These are phyloP conservation scores for Grammothele lineata DNA, from an alignment of 768 basidiomycete genomes.

Conservation along the genomic window DNA sequence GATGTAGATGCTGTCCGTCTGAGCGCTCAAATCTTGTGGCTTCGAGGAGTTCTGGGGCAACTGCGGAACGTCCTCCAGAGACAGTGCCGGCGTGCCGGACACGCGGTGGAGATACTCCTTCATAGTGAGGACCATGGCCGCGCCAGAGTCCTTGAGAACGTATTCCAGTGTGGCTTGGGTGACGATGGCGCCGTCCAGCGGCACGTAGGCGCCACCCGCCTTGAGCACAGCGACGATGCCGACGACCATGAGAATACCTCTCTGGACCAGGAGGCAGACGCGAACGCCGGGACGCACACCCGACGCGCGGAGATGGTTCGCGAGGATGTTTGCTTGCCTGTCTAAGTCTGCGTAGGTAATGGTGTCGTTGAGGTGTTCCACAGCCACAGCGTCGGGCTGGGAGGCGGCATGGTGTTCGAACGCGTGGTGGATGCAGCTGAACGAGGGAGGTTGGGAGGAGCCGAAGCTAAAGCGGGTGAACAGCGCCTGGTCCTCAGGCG, in stretches of 20 bases:
- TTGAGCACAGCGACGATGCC: conserved; percentile 54
- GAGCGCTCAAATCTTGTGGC: conserved; percentile 33
- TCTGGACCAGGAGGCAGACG: conserved; percentile 51
- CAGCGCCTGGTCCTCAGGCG: conserved; percentile 36
- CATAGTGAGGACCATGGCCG: conserved; percentile 39
- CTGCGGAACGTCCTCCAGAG: conserved; percentile 20
- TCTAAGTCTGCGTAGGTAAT: conserved; percentile 53
- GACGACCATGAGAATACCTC: conserved; percentile 49
- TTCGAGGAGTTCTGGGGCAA: conserved; percentile 18
- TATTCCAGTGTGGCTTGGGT: conserved; percentile 51
- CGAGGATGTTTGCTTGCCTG: conserved; percentile 42
- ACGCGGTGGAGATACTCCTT: conserved; percentile 23
- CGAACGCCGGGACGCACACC: conserved; percentile 46
- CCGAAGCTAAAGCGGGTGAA: conserved; percentile 47
- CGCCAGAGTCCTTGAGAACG: conserved; percentile 44
- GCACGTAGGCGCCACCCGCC: conserved; percentile 56
- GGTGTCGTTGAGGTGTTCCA: conserved; percentile 40
- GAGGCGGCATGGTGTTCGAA: conserved; percentile 43
- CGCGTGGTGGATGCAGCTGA: conserved; percentile 51
- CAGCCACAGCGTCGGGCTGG: conserved; percentile 42
- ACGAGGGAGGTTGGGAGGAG: conserved; percentile 32
- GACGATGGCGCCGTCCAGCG: conserved; percentile 53
- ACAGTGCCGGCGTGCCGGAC: conserved; percentile 11
- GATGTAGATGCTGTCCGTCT: conserved; percentile 45
- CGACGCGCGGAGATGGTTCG: conserved; percentile 36